Evolutionary conservation across 805 yeast genomes (phyloP), one percentile per base, ranked within the genome.

Genomic region (Metschnikowia lunata): DNA sequence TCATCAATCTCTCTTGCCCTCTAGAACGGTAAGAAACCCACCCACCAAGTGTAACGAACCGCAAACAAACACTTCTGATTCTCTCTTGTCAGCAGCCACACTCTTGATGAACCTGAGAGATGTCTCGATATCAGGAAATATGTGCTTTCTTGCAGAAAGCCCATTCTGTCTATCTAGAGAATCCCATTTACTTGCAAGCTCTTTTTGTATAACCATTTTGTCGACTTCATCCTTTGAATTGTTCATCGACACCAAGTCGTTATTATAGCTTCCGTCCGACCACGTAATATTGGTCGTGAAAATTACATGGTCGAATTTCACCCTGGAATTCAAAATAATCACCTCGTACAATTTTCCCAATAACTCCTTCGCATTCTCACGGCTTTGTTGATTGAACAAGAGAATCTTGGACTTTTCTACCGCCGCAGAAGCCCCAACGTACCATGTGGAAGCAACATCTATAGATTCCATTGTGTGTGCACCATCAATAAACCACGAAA

Each of bases 21-120:
- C 97, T 35, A 88, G 66, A 6, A 90, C 97, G 3, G 88, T 89
- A 32, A 93, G 66, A 45, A 93, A 77, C 0, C 98, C 99, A 13
- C 99, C 99, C 9, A 93, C 96, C 45, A 95, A 70, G 61, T 91
- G 97, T 51, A 93, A 71, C 6, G 97, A 89, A 1, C 99, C 99
- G 47, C 95, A 85, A 0, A 89, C 97, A 66, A 89, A 85, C 1
- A 88, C 95, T 50, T 88, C 89, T 18, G 80, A 64, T 26, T 51
- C 57, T 13, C 48, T 51, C 27, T 51, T 40, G 26, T 48, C 54
- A 10, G 67, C 67, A 39, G 69, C 69, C 36, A 78, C 58, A 23
- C 75, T 63, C 46, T 76, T 74, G 40, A 80, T 75, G 52, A 70
- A 75, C 39, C 72, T 74, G 39, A 78, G 79, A 29, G 90, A 81